A percentile compares a stretch with the other conserved stretches of the same genome.
phyloP scores from a whole-genome alignment of 2,329 filamentous ascomycete species.

The Colletotrichum lupini region DNA sequence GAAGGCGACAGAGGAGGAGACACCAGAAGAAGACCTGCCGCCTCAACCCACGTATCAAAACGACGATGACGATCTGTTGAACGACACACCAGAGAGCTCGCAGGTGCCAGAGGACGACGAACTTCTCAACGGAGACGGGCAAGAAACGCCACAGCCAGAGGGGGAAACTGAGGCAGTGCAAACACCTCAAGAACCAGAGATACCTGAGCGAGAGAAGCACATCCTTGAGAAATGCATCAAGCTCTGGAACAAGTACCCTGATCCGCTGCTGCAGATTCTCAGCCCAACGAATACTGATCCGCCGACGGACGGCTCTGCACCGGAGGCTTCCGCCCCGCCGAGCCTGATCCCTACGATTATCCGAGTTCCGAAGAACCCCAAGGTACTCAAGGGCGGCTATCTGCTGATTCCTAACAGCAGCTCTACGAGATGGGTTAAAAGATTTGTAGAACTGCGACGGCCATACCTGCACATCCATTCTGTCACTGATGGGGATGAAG shows the following conservation, averaged over 20 bases:
- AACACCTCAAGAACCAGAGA: constrained; percentile 44
- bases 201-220: constrained; percentile 56
- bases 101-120: constrained; percentile 51
- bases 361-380: constrained; percentile 82
- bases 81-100: constrained; percentile 66
- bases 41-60: constrained; percentile 56
- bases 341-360: constrained; percentile 82
- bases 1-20: constrained; percentile 46
- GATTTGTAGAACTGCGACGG: constrained; percentile 90
- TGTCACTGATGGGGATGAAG: constrained; percentile 86
- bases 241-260: constrained; percentile 73
- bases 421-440: constrained; percentile 86
- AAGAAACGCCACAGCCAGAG: constrained; percentile 39
- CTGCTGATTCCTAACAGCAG: constrained; percentile 86
- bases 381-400: constrained; percentile 86
- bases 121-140: constrained; percentile 38
- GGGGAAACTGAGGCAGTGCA: constrained; percentile 38
- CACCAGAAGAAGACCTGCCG: constrained; percentile 49
- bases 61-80: constrained; percentile 66
- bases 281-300: constrained; percentile 74
- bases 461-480: constrained; percentile 94
- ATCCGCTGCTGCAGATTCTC: constrained; percentile 66
- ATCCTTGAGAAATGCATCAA: constrained; percentile 68
- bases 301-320: constrained; percentile 69
- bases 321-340: constrained; percentile 62